Conservation (phyloP, 306 rosid species). For the Ziziphus jujuba region DNA sequence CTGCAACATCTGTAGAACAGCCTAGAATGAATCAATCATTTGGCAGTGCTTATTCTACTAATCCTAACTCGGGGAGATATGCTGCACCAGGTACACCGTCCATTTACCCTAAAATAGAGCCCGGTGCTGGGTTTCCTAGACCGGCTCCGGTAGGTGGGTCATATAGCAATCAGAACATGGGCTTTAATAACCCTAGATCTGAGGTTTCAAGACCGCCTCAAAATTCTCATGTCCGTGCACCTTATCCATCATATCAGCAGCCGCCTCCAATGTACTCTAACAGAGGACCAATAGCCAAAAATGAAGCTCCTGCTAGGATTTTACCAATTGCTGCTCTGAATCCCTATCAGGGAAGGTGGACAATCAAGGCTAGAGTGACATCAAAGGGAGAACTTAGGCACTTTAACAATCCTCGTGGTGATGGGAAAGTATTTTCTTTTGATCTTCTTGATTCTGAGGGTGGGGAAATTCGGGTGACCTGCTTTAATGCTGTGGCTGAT, state of each 20-base stretch:
- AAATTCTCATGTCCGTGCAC: slow-evolving; percentile 43
- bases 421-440: slow-evolving; percentile 88
- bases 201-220: slow-evolving; percentile 45
- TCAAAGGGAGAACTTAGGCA: slow-evolving; percentile 73
- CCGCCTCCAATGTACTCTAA: slow-evolving; percentile 64
- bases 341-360: slow-evolving; percentile 76
- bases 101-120: slow-evolving; percentile 24
- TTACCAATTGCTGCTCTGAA: slow-evolving; percentile 76
- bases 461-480: slow-evolving; percentile 87
- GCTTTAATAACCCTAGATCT: slow-evolving; percentile 41
- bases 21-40: slow-evolving; percentile 40
- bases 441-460: slow-evolving; percentile 79
- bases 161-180: slow-evolving; percentile 53
- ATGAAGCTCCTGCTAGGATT: slow-evolving; percentile 75
- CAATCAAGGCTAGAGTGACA: slow-evolving; percentile 90
- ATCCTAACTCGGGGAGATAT: slow-evolving; percentile 43
- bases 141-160: slow-evolving; percentile 41
- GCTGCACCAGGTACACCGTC: slow-evolving; percentile 39
- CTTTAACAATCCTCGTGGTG: slow-evolving; percentile 75
- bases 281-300: slow-evolving; percentile 68
- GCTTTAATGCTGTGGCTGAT: slow-evolving; percentile 87
- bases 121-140: slow-evolving; percentile 34
- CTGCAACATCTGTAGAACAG: slow-evolving; percentile 37
- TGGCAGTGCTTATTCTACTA: slow-evolving; percentile 36
- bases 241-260: slow-evolving; percentile 60